Evolutionary conservation across 805 yeast species (phyloP), one percentile per base, ranked within the genome.

Genomic region (Isabelozyma pseudorhagii): DNA sequence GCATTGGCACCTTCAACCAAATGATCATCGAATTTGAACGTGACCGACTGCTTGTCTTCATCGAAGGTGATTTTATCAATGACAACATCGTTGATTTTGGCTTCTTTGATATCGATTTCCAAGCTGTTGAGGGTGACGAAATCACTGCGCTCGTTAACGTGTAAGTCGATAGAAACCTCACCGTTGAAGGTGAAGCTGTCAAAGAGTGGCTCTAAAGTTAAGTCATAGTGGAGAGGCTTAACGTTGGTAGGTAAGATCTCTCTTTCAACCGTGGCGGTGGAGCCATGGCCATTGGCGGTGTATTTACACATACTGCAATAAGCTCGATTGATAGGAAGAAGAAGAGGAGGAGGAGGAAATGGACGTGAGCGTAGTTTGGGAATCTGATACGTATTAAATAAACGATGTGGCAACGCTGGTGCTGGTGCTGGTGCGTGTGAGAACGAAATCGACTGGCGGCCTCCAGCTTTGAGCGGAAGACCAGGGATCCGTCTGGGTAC

Each of bases 21-120:
- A 31, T 59, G 52, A 31, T 73, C 69, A n/a, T 67, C 61, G 48
- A 72, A 66, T 9, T 65, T 59, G 54, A 76, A 78, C n/a, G 74
- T 66, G 39, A 67, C 68, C 31, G 74, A 65, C 50, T 72, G 74
- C 44, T 64, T 59, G 5, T 78, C 79, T 15, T 67, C 67, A 46
- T 68, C 68, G 48, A 58, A 67, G 18, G 58, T 45, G 53, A 67
- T 61, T 17, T 57, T 55, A 6, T 61, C 47, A 28, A 61, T 58
- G 21, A 46, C 51, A n/a, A 48, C 46, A 48, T 64, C 71, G 49
- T 71, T 60, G 54, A 73, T 57, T 46, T 61, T 64, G 14, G 82
- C 85, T 36, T 72, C 64, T 52, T 78, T 78, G 56, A 86, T 73
- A 10, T 82, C 86, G 52, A 88, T 77, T 44, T 89, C 96, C 18